Evolutionary conservation across 805 yeast genomes (phyloP).

Genomic region (Metschnikowia colocasiae): DNA sequence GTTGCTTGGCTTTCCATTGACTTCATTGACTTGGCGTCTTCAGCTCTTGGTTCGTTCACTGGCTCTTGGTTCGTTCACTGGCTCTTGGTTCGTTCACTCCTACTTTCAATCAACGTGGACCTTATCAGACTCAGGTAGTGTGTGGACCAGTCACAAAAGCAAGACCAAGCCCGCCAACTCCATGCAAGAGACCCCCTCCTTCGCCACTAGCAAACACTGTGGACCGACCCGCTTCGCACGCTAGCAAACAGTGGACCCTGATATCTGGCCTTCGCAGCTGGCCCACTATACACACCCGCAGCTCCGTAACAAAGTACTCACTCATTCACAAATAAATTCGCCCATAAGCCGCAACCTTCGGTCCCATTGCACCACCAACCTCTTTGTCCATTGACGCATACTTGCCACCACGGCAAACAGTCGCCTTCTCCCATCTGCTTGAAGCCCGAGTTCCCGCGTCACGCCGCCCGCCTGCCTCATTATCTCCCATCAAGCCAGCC

Average conservation of each 20-base stretch:
- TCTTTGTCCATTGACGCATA: neutral
- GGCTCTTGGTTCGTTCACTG: no score
- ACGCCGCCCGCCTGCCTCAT: neutral
- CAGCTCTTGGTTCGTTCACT: no score
- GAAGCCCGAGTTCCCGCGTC: neutral
- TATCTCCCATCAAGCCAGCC: neutral
- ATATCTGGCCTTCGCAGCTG: neutral
- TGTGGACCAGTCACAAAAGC: no score
- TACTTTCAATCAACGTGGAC: no score
- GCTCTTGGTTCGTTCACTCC: no score
- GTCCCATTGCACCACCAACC: neutral
- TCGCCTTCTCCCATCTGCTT: neutral
- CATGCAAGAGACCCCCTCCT: no score
- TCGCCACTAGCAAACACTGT: no score
- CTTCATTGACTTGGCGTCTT: no score
- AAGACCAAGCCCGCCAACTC: no score
- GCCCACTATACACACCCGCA: conserved; percentile 4
- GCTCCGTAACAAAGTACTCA: conserved; percentile 3
- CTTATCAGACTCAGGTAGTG: no score
- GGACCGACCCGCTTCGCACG: no score
- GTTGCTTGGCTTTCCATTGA: no score
- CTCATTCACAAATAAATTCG: conserved; percentile 6
- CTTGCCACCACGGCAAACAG: neutral
- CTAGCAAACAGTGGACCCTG: neutral
- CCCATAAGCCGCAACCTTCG: conserved; percentile 2